Evolutionary conservation across 192 early-diverging fungal genomes (phyloP).

Genomic region (Backusella mclennaniae): DNA sequence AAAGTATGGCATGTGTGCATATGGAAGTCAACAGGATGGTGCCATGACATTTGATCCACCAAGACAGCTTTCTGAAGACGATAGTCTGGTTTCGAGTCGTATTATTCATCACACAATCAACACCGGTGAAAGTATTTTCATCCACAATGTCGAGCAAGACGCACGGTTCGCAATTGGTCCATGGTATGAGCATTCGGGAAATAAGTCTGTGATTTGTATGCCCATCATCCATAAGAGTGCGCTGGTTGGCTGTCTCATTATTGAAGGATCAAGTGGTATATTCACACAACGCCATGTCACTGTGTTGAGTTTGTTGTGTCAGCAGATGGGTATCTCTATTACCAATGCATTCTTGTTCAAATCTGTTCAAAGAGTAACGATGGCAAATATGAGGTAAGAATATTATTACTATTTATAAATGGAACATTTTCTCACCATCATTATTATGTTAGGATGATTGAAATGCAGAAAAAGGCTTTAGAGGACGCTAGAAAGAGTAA

Average conservation of each 20-base stretch:
- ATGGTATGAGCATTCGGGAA: constrained; percentile 35
- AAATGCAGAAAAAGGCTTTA: constrained; percentile 32
- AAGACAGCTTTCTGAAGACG: constrained; percentile 24
- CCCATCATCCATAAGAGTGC: constrained; percentile 47
- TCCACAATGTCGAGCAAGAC: constrained; percentile 30
- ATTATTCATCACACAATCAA: constrained; percentile 32
- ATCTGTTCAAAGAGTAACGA: constrained; percentile 40
- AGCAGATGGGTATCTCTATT: constrained; percentile 52
- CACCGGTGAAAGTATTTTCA: constrained; percentile 27
- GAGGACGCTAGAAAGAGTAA: constrained; percentile 36
- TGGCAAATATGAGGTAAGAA: constrained; percentile 28
- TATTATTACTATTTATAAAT: background rate
- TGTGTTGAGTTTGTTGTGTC: constrained; percentile 47
- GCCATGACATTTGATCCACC: constrained; percentile 35
- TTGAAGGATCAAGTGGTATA: constrained; percentile 40
- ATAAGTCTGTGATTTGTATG: constrained; percentile 45
- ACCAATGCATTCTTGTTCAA: constrained; percentile 50
- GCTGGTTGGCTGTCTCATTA: constrained; percentile 43
- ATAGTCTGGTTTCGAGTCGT: constrained; percentile 28
- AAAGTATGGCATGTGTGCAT: constrained; percentile 29
- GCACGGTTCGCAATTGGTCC: constrained; percentile 31
- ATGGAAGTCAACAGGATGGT: constrained; percentile 30
- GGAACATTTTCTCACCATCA: background rate
- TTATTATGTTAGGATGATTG: constrained; percentile 26
- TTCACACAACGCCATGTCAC: constrained; percentile 46